Conservation (phyloP, 352 stramenopile species). For the Blastocystis sp. region DNA sequence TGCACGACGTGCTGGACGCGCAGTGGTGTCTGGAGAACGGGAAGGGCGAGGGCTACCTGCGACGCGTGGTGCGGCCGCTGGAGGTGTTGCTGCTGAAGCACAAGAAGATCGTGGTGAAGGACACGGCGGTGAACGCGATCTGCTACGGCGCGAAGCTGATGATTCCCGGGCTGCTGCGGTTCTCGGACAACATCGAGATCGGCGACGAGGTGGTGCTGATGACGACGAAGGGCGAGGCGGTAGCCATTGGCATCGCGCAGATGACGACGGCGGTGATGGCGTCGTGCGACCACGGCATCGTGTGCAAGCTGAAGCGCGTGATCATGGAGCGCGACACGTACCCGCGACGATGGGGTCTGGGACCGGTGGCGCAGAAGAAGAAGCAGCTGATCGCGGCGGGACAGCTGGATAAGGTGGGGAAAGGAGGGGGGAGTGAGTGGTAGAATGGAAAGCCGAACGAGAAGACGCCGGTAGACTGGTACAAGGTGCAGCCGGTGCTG, state of each 20-base stretch:
- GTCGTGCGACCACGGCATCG: constrained; percentile 95
- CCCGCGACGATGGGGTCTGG: constrained; percentile 91
- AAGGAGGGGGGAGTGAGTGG: neutral
- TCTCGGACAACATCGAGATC: constrained; percentile 96
- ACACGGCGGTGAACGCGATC: constrained; percentile 97
- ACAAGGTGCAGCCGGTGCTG: constrained; percentile 63
- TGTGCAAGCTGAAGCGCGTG: constrained; percentile 99
- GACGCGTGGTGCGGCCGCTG: constrained; percentile 89
- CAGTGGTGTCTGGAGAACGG: constrained; percentile 90
- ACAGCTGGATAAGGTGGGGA: constrained; percentile 72
- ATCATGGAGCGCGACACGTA: constrained; percentile 99
- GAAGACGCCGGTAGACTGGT: constrained; percentile 74
- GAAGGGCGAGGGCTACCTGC: constrained; percentile 90
- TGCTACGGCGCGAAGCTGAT: constrained; percentile 99
- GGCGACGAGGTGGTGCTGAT: constrained; percentile 97
- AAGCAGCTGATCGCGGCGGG: constrained; percentile 88
- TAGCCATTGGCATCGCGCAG: constrained; percentile 93
- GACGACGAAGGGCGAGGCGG: constrained; percentile 98
- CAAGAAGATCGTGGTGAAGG: constrained; percentile 99
- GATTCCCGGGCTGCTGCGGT: constrained; percentile 93
- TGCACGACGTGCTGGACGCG: constrained; percentile 98
- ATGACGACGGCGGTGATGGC: constrained; percentile 99
- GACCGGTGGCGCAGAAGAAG: constrained; percentile 94
- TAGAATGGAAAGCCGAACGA: constrained; percentile 74
- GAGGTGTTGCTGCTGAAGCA: constrained; percentile 94